Evolutionary conservation across 140 eudicot species (phyloP).

Genomic region (Bidens hawaiensis): DNA sequence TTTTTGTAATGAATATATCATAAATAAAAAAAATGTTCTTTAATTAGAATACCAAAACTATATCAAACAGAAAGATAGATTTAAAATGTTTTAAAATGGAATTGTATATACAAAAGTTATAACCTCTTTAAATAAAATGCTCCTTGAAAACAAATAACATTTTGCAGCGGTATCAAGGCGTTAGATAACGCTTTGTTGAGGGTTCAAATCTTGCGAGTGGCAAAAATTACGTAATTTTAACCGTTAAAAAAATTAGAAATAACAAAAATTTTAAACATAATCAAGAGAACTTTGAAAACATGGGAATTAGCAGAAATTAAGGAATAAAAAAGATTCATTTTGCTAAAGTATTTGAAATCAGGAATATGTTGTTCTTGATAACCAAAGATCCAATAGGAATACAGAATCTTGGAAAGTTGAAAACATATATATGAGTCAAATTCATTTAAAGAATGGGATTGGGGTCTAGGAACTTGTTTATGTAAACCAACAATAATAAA

Average conservation of each 20-base stretch:
- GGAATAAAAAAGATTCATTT: background rate
- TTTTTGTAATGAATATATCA: background rate
- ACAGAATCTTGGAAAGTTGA: background rate
- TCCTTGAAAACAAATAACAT: no score
- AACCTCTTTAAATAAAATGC: background rate
- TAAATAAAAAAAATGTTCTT: conserved; percentile 16
- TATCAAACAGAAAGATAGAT: background rate
- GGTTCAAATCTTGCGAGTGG: no score
- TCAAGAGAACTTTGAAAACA: background rate
- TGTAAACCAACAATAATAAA: background rate
- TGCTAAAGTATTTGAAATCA: background rate
- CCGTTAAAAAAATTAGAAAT: background rate
- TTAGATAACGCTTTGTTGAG: no score
- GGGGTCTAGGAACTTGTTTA: background rate
- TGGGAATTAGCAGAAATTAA: background rate
- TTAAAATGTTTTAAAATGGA: background rate
- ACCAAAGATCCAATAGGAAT: background rate
- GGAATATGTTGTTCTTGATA: no score
- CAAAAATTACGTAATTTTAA: no score
- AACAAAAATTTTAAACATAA: conserved; percentile 2
- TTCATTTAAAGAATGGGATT: background rate
- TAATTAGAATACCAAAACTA: background rate
- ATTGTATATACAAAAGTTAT: background rate
- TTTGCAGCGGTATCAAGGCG: no score
- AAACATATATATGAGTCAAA: background rate